phyloP scores from a whole-genome alignment of 495 filamentous ascomycete genomes.

The Venustampulla echinocandica region DNA sequence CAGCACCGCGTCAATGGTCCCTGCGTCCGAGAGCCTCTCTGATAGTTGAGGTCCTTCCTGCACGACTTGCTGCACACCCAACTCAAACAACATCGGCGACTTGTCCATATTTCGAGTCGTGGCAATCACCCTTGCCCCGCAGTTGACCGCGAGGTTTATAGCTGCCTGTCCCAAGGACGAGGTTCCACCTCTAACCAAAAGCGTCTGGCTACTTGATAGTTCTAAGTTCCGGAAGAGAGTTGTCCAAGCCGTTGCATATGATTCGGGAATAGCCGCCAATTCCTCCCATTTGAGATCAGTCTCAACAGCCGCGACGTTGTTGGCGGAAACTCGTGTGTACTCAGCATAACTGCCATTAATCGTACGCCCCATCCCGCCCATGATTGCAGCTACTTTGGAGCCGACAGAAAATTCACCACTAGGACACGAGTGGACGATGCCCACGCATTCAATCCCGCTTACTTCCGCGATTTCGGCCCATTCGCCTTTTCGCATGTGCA shows the following conservation, averaged over 20 bases:
- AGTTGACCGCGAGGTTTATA: conserved; percentile 34
- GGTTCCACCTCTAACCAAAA: conserved; percentile 36
- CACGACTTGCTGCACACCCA: conserved; percentile 27
- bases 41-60: conserved; percentile 18
- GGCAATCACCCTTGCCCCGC: conserved; percentile 31
- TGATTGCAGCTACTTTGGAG: conserved; percentile 29
- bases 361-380: conserved; percentile 37
- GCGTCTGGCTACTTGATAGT: conserved; percentile 23
- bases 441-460: conserved; percentile 39
- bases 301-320: conserved; percentile 30
- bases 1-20: conserved; percentile 33
- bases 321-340: conserved; percentile 26
- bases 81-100: conserved; percentile 18
- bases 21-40: background rate
- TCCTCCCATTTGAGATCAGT: conserved; percentile 30
- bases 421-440: conserved; percentile 32
- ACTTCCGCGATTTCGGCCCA: conserved; percentile 39
- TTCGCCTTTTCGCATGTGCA: conserved; percentile 41
- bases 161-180: conserved; percentile 38
- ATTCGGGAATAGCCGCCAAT: conserved; percentile 35
- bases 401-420: conserved; percentile 28
- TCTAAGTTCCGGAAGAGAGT: conserved; percentile 33
- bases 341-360: conserved; percentile 34
- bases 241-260: conserved; percentile 36
- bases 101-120: conserved; percentile 30